Base-by-base conservation (phyloP, 208 protist genomes). In the Trypanosoma avium region DNA sequence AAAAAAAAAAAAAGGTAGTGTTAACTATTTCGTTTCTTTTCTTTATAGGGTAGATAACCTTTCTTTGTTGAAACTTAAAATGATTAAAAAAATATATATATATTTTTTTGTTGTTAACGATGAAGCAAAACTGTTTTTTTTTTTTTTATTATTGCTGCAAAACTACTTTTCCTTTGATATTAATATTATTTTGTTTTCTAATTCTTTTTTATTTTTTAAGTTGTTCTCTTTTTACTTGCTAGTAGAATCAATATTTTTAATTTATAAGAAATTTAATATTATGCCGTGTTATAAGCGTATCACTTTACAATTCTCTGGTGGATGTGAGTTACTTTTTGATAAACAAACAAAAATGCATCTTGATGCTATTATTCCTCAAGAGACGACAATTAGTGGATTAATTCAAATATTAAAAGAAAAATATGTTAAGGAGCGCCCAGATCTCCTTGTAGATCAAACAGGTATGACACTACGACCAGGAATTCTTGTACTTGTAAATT, bases 401-500 rank as follows among this genome's bases (percentile, higher is more conserved):
- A 81, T 95, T 17, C 61, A 73, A n/a, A 26, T 91, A 2, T 45
- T 95, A 4, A 71, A 66, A 40, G 55, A 58, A 4, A 36, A 73
- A 24, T 90, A 91, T 67, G 57, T 95, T 6, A 63, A 75, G 22
- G 84, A 95, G 53, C 38, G 87, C 15, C 82, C 86, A 0, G 84
- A 95, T 40, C 77, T 92, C 12, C 84, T 95, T 58, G 62, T 84
- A n/a, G 83, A 92, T 60, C 75, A 74, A 3, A 69, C 75, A 5
- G 85, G 90, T 10, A 67, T 33, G 4, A 73, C 74, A 29, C 67
- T 92, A 9, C 87, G 94, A 6, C 96, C 96, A 47, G 96, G 96
- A 22, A 97, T 98, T 77, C 81, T 98, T 17, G 81, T 95, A 1
- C 64, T 98, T 38, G 90, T 98, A 36, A 97, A 98, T 73, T 83